Evolutionary conservation across 2,329 filamentous ascomycete species (phyloP).

Genomic region (Dothideomycetidae sp.): DNA sequence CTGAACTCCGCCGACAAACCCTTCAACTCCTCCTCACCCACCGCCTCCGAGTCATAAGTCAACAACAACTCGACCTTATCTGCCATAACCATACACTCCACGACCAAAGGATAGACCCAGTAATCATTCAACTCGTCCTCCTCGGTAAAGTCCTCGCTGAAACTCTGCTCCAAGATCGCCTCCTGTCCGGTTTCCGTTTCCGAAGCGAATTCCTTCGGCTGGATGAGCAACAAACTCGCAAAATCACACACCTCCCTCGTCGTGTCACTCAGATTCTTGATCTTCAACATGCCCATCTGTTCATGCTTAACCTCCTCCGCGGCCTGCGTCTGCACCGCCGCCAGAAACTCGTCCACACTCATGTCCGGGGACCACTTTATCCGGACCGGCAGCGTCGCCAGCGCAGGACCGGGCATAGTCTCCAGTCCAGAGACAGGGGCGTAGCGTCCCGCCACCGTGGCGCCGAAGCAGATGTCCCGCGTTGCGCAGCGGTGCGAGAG

Average conservation of each 20-base stretch:
- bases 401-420: background rate
- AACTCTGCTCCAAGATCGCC: background rate
- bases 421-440: background rate
- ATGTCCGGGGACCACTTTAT: background rate
- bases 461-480: constrained; percentile 1
- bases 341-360: background rate
- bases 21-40: background rate
- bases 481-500: background rate
- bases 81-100: background rate
- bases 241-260: constrained; percentile 3
- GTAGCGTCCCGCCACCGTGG: constrained; percentile 1
- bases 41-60: background rate
- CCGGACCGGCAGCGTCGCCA: constrained; percentile 1
- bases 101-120: background rate
- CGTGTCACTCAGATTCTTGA: background rate
- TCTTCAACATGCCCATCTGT: constrained; percentile 1
- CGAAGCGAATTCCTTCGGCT: background rate
- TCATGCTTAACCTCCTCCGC: background rate
- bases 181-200: background rate
- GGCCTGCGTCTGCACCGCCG: background rate
- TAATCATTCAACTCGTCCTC: background rate
- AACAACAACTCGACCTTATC: background rate
- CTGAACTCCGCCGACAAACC: background rate
- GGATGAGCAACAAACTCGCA: constrained; percentile 3
- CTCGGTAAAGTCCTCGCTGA: background rate